phyloP scores from a whole-genome alignment of 306 rosid genomes.

The Phaseolus lunatus region DNA sequence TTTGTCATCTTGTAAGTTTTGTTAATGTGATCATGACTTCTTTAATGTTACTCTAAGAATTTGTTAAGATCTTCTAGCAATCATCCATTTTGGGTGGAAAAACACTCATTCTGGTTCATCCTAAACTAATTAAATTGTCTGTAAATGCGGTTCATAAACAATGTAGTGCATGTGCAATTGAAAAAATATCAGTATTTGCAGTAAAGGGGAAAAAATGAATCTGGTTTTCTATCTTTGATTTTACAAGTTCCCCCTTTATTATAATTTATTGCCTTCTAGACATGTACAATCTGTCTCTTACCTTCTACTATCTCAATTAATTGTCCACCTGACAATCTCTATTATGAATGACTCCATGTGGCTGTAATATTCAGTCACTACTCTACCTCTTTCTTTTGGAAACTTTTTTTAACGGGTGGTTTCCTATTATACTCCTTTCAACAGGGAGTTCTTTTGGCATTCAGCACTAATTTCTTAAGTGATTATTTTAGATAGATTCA shows the following conservation, averaged over 20 bases:
- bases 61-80: conserved; percentile 31
- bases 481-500: not conserved
- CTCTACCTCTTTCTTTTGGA: not conserved
- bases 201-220: not conserved
- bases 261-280: not conserved
- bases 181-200: not conserved
- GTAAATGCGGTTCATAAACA: conserved; percentile 11
- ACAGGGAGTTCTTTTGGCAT: not conserved
- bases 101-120: conserved; percentile 26
- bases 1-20: conserved; percentile 70
- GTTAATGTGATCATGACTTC: conserved; percentile 26
- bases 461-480: not conserved
- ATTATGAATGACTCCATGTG: not conserved
- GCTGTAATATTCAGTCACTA: not conserved
- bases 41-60: not conserved
- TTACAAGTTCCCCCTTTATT: not conserved
- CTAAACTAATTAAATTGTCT: not conserved
- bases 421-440: not conserved
- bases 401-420: not conserved
- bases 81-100: not conserved
- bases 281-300: not conserved
- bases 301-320: not conserved
- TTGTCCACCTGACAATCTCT: not conserved
- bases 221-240: not conserved
- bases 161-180: not conserved